These are phyloP conservation scores for Teunomyces cretensis DNA, from an alignment of 805 yeast species.

Conservation along the genomic window DNA sequence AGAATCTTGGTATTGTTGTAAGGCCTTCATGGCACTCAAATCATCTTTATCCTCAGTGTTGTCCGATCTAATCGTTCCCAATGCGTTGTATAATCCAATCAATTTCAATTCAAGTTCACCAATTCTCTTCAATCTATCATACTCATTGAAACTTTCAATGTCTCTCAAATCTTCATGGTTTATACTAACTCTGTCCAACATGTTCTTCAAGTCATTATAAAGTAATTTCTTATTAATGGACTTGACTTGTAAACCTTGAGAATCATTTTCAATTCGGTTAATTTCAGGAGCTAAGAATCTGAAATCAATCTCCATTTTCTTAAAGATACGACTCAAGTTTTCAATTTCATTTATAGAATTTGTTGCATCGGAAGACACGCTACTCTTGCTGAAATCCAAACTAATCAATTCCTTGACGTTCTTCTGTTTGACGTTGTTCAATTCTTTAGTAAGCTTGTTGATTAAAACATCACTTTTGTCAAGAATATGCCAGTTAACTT, in stretches of 20 bases:
- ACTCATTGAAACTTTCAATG: slow-evolving; percentile 49
- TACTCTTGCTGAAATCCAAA: slow-evolving; percentile 36
- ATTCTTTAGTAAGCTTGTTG: slow-evolving; percentile 55
- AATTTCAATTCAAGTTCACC: slow-evolving; percentile 54
- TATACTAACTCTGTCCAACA: slow-evolving; percentile 69
- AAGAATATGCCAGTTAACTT: slow-evolving; percentile 69
- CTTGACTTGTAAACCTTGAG: slow-evolving; percentile 80
- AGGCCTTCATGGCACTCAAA: slow-evolving; percentile 67
- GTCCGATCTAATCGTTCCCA: slow-evolving; percentile 56
- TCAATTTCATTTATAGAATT: slow-evolving; percentile 36
- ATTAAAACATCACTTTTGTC: slow-evolving; percentile 64
- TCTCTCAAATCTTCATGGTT: slow-evolving; percentile 52
- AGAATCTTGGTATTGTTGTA: slow-evolving; percentile 59
- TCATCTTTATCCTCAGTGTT: slow-evolving; percentile 40
- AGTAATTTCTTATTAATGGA: slow-evolving; percentile 78
- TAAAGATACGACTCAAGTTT: slow-evolving; percentile 36
- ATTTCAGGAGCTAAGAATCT: slow-evolving; percentile 60
- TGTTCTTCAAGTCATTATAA: slow-evolving; percentile 65
- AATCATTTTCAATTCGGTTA: slow-evolving; percentile 66
- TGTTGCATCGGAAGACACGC: slow-evolving; percentile 31
- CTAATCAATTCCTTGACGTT: slow-evolving; percentile 50
- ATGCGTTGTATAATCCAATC: slow-evolving; percentile 58
- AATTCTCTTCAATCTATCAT: slow-evolving; percentile 45
- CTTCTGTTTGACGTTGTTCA: slow-evolving; percentile 60
- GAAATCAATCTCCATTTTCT: slow-evolving; percentile 40